Conservation (phyloP, 257 asterid genomes). For the Fraxinus quadrangulata region DNA sequence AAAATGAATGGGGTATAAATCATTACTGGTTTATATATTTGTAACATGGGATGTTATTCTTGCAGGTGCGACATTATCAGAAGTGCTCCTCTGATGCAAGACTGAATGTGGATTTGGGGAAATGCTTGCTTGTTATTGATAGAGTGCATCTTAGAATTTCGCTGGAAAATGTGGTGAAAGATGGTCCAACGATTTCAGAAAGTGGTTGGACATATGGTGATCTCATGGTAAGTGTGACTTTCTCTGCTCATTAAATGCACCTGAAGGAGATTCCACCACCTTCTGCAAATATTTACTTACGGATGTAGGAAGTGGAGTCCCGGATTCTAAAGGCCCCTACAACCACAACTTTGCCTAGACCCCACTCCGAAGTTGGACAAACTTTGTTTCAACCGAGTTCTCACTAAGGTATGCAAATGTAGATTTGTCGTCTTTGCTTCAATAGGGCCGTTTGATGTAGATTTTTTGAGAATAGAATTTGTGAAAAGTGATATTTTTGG, state of each 20-base stretch:
- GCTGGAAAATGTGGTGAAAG: conserved; percentile 88
- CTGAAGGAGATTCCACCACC: conserved; percentile 13
- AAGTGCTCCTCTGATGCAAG: conserved; percentile 63
- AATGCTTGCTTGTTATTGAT: conserved; percentile 36
- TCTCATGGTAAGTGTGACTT: conserved; percentile 71
- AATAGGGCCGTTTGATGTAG: no score
- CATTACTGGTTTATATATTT: conserved; percentile 10
- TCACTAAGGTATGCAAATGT: conserved; percentile 53
- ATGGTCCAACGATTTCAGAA: conserved; percentile 77
- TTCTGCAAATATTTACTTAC: conserved; percentile 2
- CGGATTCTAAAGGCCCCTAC: conserved; percentile 83
- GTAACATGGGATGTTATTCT: conserved; percentile 1
- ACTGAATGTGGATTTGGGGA: conserved; percentile 37
- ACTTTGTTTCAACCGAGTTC: conserved; percentile 47
- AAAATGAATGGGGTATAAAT: conserved; percentile 9
- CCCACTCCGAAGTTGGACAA: conserved; percentile 75
- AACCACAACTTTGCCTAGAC: conserved; percentile 81
- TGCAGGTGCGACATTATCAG: conserved; percentile 86
- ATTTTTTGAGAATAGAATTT: no score
- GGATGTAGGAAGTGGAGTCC: conserved; percentile 88
- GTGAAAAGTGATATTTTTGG: no score
- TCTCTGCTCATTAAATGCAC: conserved; percentile 21
- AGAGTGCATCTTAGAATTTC: conserved; percentile 80
- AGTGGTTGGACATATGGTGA: conserved; percentile 96
- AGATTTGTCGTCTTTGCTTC: conserved; percentile 11